Evolutionary conservation across 345 rosid species (phyloP).

Genomic region (Rhodamnia rubescens): DNA sequence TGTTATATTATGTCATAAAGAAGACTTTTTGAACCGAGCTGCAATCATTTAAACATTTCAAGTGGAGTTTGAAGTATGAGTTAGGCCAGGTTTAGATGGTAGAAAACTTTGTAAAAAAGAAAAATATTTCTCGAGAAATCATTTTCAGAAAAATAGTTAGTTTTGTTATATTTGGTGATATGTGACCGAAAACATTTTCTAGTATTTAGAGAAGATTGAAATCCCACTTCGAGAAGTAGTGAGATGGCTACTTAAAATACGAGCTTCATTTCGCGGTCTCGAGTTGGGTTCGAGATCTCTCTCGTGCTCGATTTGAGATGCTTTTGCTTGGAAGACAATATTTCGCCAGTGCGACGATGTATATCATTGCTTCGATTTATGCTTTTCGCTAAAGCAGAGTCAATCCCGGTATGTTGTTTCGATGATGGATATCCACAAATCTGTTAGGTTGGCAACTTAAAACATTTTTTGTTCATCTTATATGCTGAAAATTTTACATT

Average conservation of each 20-base stretch:
- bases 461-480: no score
- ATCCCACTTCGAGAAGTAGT: background rate
- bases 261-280: background rate
- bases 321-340: background rate
- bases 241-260: background rate
- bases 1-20: background rate
- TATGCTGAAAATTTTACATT: no score
- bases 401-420: background rate
- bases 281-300: background rate
- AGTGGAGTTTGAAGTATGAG: background rate
- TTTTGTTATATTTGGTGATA: no score
- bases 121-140: no score
- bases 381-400: background rate
- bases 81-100: no score
- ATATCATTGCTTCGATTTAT: background rate
- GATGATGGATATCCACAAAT: no score
- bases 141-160: no score
- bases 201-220: no score
- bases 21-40: background rate
- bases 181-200: no score
- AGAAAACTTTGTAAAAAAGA: no score
- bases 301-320: background rate
- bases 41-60: background rate
- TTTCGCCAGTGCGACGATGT: background rate
- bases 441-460: no score